Evolutionary conservation across 306 rosid genomes (phyloP).

Genomic region (Castanea mollissima): DNA sequence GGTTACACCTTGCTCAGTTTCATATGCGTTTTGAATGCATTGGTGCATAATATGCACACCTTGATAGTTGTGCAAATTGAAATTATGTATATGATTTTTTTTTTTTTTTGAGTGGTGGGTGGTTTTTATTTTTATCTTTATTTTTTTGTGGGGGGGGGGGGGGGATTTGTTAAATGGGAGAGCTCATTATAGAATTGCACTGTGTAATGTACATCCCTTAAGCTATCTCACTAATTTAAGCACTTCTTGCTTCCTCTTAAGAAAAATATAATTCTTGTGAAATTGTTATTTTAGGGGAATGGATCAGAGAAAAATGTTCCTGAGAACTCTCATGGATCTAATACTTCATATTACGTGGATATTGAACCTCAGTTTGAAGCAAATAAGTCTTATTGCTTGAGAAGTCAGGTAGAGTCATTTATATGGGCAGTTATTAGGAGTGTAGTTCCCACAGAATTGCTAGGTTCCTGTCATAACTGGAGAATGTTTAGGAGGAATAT

Average conservation of each 20-base stretch:
- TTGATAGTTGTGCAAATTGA: slow-evolving; percentile 13
- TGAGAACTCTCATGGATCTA: slow-evolving; percentile 32
- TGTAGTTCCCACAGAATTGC: slow-evolving; percentile 67
- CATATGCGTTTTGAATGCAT: background rate
- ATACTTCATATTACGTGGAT: slow-evolving; percentile 12
- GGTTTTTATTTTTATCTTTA: too few species aligned
- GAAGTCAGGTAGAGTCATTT: slow-evolving; percentile 79
- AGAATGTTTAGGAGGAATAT: slow-evolving; percentile 73
- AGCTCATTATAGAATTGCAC: background rate
- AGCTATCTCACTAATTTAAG: background rate
- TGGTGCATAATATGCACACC: background rate
- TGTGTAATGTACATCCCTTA: background rate
- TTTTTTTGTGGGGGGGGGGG: background rate
- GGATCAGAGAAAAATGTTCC: slow-evolving; percentile 19
- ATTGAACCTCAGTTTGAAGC: slow-evolving; percentile 35
- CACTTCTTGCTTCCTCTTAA: background rate
- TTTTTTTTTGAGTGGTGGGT: background rate
- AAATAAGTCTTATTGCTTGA: slow-evolving; percentile 54
- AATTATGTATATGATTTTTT: background rate
- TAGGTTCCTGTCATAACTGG: slow-evolving; percentile 73
- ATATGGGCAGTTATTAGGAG: slow-evolving; percentile 91
- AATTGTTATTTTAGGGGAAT: slow-evolving; percentile 31
- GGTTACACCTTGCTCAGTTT: slow-evolving; percentile 4
- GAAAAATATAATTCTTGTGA: slow-evolving; percentile 2
- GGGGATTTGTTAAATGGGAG: background rate